Evolutionary conservation across 345 rosid species (phyloP).

Genomic region (Eucalyptus pumila): DNA sequence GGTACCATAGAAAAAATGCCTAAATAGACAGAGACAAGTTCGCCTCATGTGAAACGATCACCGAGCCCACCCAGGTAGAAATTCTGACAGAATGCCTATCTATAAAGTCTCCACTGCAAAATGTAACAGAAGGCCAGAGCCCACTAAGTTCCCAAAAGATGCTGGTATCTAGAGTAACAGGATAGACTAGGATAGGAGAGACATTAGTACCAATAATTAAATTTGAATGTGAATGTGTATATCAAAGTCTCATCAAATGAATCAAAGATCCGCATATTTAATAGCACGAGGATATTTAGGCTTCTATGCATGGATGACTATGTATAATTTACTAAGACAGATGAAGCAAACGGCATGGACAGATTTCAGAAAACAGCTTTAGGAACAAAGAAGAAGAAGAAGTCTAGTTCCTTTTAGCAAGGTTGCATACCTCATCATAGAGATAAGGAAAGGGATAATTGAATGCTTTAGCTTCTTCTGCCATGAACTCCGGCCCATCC

Average conservation of each 20-base stretch:
- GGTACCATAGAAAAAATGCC: not conserved
- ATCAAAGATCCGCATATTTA: not conserved
- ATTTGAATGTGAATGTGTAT: not conserved
- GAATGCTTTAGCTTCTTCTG: slow-evolving; percentile 63
- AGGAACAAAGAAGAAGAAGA: not conserved
- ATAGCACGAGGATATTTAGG: not conserved
- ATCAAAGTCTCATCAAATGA: not conserved
- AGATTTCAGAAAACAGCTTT: not conserved
- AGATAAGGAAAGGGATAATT: slow-evolving; percentile 81
- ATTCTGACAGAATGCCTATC: not conserved
- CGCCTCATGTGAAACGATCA: not conserved
- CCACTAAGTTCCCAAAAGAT: not conserved
- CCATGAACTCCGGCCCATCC: slow-evolving; percentile 94
- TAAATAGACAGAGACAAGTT: not conserved
- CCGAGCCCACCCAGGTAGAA: not conserved
- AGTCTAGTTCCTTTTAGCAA: not conserved
- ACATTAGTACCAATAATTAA: not conserved
- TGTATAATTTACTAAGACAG: not conserved
- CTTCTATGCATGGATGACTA: not conserved
- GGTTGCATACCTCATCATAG: slow-evolving; percentile 51
- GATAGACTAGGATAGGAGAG: not conserved
- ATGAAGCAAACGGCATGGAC: not conserved
- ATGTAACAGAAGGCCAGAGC: not conserved
- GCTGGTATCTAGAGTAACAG: not conserved
- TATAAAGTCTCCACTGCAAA: not conserved